phyloP scores from a whole-genome alignment of 192 early-diverging fungal species.

The Backusella parvicylindrica region DNA sequence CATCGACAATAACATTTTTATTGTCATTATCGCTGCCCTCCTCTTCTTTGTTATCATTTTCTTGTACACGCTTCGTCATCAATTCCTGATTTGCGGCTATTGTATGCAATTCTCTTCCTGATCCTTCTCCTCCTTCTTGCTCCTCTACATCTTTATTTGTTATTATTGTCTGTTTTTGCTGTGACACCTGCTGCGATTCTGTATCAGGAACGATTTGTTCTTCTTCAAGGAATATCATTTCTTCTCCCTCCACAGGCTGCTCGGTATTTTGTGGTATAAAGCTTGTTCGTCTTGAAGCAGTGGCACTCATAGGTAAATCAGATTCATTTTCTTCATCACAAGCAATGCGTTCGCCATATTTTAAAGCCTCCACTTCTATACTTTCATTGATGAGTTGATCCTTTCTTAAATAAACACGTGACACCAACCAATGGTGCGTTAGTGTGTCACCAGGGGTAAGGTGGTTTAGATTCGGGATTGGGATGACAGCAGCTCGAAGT shows the following conservation, averaged over 20 bases:
- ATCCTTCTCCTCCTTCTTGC: background rate
- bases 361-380: constrained; percentile 45
- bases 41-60: background rate
- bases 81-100: too few relatives aligned
- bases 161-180: background rate
- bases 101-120: background rate
- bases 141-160: background rate
- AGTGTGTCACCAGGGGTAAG: constrained; percentile 37
- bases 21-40: background rate
- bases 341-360: constrained; percentile 37
- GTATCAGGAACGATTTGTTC: background rate
- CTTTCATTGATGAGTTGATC: constrained; percentile 54
- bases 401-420: constrained; percentile 53
- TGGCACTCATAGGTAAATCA: background rate
- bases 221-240: background rate
- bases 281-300: constrained; percentile 4
- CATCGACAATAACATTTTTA: background rate
- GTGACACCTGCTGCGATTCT: background rate
- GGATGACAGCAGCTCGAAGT: constrained; percentile 12
- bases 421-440: constrained; percentile 52
- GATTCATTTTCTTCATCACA: constrained; percentile 29
- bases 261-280: background rate
- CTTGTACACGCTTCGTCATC: too few relatives aligned
- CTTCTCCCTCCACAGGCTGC: background rate
- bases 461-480: background rate